phyloP scores from a whole-genome alignment of 495 filamentous ascomycete genomes.

The Daldinia concentrica region DNA sequence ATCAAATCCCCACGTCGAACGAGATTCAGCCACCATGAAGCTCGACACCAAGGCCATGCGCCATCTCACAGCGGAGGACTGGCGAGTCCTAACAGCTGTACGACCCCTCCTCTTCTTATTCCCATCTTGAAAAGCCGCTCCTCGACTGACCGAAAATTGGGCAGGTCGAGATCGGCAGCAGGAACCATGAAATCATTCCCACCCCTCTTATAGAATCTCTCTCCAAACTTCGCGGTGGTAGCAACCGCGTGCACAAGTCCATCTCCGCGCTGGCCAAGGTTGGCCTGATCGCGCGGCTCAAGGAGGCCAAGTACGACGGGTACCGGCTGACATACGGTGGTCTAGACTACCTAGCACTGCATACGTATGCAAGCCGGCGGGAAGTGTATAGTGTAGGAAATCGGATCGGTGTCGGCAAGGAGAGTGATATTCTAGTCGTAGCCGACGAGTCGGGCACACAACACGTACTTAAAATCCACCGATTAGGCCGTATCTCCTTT shows the following conservation, averaged over 20 bases:
- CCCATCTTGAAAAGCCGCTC: conserved; percentile 5
- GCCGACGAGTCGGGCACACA: conserved; percentile 72
- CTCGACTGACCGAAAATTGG: conserved; percentile 14
- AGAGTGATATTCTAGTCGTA: conserved; percentile 94
- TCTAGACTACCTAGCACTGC: conserved; percentile 93
- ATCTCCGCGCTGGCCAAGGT: conserved; percentile 92
- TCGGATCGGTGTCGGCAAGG: conserved; percentile 96
- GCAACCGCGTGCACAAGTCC: conserved; percentile 78
- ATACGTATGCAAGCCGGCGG: conserved; percentile 81
- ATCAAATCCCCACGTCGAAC: neutral
- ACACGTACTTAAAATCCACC: conserved; percentile 89
- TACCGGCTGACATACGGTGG: conserved; percentile 98
- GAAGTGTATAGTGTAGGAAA: conserved; percentile 90
- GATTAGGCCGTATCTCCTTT: conserved; percentile 95
- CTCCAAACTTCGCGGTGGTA: conserved; percentile 80
- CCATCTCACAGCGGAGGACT: conserved; percentile 91
- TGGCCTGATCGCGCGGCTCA: conserved; percentile 89
- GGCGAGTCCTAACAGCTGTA: conserved; percentile 93
- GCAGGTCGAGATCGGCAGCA: conserved; percentile 90
- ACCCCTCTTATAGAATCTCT: conserved; percentile 87
- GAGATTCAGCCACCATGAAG: conserved; percentile 71
- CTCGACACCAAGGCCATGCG: conserved; percentile 91
- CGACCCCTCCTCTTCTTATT: conserved; percentile 48
- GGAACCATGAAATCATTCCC: conserved; percentile 96
- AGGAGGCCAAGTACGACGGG: conserved; percentile 97